Base-by-base conservation (phyloP, 805 yeast species). In the Wickerhamiella nectarea region DNA sequence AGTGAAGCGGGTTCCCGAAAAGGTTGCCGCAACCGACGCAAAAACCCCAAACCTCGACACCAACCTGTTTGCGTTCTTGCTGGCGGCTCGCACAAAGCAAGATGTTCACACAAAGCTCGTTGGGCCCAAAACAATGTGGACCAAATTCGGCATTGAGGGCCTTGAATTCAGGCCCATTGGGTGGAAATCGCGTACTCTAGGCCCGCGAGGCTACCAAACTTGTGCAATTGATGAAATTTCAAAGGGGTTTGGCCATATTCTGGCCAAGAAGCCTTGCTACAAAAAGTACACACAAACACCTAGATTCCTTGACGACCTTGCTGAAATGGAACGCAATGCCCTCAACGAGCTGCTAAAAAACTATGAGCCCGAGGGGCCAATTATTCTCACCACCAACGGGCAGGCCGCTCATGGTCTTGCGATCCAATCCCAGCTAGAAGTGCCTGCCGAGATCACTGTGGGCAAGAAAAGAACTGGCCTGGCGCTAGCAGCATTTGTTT, bases 51-150 rank as follows among this genome's bases (percentile, higher is more conserved):
- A 20, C 6, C 38, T 43, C 21, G 38, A 31, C n/a, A 6, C 35
- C 17, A 43, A 43, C 29, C 14, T 43, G 2, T 43, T 36, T 25
- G 39, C 41, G 14, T 18, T 24, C 10, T 19, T 43, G 10, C 42
- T 43, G 10, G 46, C 46, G 2, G 39, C 42, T 3, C 36, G 42
- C 9, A 41, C 46, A 19, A 43, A 43, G 18, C 29, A n/a, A 19
- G 46, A 43, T 29, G 22, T 34, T 3, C 19, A 31, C 21, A 43
- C 42, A 10, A 36, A 37, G 5, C 20, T 33, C 7, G 19, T 31
- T 4, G 19, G 22, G 3, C 46, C 46, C 2, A 26, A 22, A n/a
- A 9, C 40, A 3, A 14, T 43, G 34, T 29, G 33, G 38, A 20
- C 17, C 24, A 43, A 43, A 19, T 4, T 43, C 4, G 46, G 38